A percentile compares a stretch with the other conserved stretches of the same genome.
Evolutionary conservation across 345 rosid species (phyloP).

Genomic region (Acer campestre): DNA sequence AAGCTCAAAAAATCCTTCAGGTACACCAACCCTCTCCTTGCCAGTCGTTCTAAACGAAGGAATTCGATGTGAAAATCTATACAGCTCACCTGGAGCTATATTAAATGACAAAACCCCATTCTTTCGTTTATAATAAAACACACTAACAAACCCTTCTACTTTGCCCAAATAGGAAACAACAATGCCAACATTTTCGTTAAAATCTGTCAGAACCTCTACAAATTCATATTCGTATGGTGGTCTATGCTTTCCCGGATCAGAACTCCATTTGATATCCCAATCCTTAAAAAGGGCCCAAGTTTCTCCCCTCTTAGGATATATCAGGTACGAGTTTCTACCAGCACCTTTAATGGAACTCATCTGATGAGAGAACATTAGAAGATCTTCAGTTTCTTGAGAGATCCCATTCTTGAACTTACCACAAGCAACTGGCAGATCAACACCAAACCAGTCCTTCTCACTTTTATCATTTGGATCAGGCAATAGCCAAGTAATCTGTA

Average conservation of each 20-base stretch:
- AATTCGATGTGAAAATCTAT: conserved; percentile 72
- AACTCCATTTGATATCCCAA: conserved; percentile 65
- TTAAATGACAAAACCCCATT: too few relatives aligned
- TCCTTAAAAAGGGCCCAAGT: conserved; percentile 83
- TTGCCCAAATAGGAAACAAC: conserved; percentile 36
- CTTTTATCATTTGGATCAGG: too few relatives aligned
- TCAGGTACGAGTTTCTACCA: conserved; percentile 25
- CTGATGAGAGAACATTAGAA: conserved; percentile 68
- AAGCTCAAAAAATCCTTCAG: conserved; percentile 72
- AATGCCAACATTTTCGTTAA: conserved; percentile 49
- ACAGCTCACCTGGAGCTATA: conserved; percentile 43
- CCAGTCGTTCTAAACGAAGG: conserved; percentile 77
- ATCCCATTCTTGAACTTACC: conserved; percentile 53
- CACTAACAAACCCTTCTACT: too few relatives aligned
- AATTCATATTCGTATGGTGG: conserved; percentile 56
- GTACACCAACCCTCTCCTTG: conserved; percentile 70
- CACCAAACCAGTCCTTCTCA: conserved; percentile 30
- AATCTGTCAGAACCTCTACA: conserved; percentile 68
- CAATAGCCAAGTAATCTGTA: too few relatives aligned
- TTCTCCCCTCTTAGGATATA: conserved; percentile 81
- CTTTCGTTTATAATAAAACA: too few relatives aligned
- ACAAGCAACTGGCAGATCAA: conserved; percentile 63
- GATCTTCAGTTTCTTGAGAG: conserved; percentile 40
- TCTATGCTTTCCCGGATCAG: conserved; percentile 46
- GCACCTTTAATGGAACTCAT: conserved; percentile 17